phyloP scores from a whole-genome alignment of 192 early-diverging fungal genomes.

The Backusella tuberculispora region DNA sequence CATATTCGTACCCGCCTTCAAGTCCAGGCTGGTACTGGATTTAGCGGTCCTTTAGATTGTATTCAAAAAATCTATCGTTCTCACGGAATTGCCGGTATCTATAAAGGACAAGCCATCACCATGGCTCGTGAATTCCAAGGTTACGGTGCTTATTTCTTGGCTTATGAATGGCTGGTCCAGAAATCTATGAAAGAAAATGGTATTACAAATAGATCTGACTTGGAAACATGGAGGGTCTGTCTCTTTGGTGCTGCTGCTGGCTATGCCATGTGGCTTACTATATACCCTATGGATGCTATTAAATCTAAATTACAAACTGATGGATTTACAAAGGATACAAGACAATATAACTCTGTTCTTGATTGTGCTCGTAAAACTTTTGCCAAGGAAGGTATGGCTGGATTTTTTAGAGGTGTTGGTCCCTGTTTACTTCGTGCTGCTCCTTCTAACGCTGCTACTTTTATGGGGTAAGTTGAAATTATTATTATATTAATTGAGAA shows the following conservation, averaged over 20 bases:
- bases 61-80: conserved; percentile 76
- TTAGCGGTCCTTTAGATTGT: conserved; percentile 84
- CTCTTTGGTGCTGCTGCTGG: conserved; percentile 85
- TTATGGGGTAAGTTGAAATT: conserved; percentile 65
- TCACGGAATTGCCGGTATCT: conserved; percentile 80
- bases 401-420: conserved; percentile 85
- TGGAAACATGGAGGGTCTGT: conserved; percentile 77
- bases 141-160: conserved; percentile 92
- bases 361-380: conserved; percentile 85
- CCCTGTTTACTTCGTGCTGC: conserved; percentile 91
- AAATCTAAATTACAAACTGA: conserved; percentile 97
- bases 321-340: conserved; percentile 62
- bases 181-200: conserved; percentile 59
- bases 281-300: conserved; percentile 94
- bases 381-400: conserved; percentile 75
- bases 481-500: not conserved
- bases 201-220: conserved; percentile 64
- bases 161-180: conserved; percentile 90
- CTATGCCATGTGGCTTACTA: conserved; percentile 69
- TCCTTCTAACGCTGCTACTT: conserved; percentile 93
- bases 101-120: conserved; percentile 90
- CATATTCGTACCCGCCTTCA: conserved; percentile 95
- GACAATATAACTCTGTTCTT: conserved; percentile 71
- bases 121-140: conserved; percentile 88
- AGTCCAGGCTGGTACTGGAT: conserved; percentile 76